Base-by-base conservation (phyloP, 2,329 filamentous ascomycete genomes). In the Botrytis paeoniae region DNA sequence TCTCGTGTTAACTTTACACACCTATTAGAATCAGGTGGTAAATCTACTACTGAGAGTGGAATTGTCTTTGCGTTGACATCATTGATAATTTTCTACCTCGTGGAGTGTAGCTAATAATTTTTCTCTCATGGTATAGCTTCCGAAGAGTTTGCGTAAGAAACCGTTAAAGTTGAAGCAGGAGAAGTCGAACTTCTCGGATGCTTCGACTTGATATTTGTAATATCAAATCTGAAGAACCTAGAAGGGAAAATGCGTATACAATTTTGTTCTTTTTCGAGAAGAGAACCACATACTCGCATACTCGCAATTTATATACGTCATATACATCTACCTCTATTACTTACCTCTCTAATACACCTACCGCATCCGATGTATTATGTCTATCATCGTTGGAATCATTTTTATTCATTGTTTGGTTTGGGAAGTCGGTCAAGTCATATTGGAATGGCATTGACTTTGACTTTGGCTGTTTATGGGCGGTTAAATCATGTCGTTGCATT, bases 401-500 rank as follows among this genome's bases (percentile, higher is more conserved):
- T 54, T 68, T 41, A 18, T 57, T 68, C 25, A 37, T 54, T 65
- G n/a, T 29, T 66, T 68, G 64, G 48, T 22, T 68, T 54, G 22
- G 45, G 32, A 29, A 63, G 37, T 29, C 18, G 8, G 35, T 68
- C 45, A 54, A 7, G 35, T 68, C 45, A 48, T 48, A n/a, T 65
- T 68, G 48, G 25, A n/a, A 41, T 39, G 32, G 45, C 25, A 39
- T 39, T 54, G 32, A 48, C 64, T 54, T 54, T 35, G 35, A 45
- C 64, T 39, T 54, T n/a, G 22, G 64, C 64, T 66, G 22, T 68
- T 68, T 32, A 48, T 68, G 48, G 64, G 64, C 16, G 64, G 64
- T 68, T 68, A 57, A 29, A 68, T 57, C 64, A 68, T 54, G 64
- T 68, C 64, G 48, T 68, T 68, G 64, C 64, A 68, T 68, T 68